phyloP scores from a whole-genome alignment of 345 rosid genomes.

The Fremontodendron californicum region DNA sequence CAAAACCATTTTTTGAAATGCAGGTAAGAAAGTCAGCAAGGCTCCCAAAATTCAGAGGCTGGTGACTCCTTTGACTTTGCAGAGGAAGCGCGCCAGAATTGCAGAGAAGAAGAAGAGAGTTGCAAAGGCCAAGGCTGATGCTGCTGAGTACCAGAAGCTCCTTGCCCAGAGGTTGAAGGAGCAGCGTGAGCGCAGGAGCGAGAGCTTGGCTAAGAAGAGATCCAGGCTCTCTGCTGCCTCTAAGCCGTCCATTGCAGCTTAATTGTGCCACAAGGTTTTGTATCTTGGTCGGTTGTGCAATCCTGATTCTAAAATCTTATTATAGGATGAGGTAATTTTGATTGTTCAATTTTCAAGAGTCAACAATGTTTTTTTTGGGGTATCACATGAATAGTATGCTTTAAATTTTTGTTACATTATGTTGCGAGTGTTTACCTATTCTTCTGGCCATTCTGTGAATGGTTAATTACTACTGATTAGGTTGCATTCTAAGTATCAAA shows the following conservation, averaged over 20 bases:
- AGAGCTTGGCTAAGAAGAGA: conserved; percentile 91
- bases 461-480: background rate
- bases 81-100: conserved; percentile 76
- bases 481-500: background rate
- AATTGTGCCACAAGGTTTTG: conserved; percentile 14
- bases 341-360: background rate
- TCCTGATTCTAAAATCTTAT: background rate
- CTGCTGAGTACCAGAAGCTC: conserved; percentile 88
- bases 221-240: conserved; percentile 82
- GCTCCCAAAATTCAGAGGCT: conserved; percentile 93
- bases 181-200: conserved; percentile 82
- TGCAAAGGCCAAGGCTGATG: conserved; percentile 85
- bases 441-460: background rate
- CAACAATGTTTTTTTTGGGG: background rate
- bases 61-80: conserved; percentile 83
- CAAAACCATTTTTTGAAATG: background rate
- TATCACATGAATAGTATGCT: background rate
- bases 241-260: conserved; percentile 62
- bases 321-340: conserved; percentile 16
- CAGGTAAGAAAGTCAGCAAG: conserved; percentile 83
- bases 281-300: background rate
- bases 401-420: background rate
- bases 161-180: conserved; percentile 83
- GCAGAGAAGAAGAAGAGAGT: conserved; percentile 83
- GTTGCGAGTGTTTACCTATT: background rate